These are phyloP conservation scores for Geotrichum europaeum DNA, from an alignment of 1,139 yeast genomes.

Conservation along the genomic window DNA sequence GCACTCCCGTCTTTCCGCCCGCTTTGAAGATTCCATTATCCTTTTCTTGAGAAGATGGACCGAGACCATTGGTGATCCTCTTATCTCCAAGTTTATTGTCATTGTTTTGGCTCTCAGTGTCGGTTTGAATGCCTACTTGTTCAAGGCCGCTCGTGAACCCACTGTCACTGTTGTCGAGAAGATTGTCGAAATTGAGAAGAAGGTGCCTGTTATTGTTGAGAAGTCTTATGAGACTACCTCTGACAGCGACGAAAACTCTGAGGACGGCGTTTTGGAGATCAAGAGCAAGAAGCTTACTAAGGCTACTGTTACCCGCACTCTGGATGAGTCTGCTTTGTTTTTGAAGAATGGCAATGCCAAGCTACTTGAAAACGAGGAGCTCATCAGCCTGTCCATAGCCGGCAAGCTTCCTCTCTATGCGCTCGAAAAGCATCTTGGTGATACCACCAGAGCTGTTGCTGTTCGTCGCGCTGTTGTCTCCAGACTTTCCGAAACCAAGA, in stretches of 20 bases:
- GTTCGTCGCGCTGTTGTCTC: constrained; percentile 92
- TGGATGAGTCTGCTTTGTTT: constrained; percentile 58
- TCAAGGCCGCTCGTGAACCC: constrained; percentile 38
- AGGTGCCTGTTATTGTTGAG: constrained; percentile 31
- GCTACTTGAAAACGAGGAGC: constrained; percentile 63
- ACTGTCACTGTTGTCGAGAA: constrained; percentile 34
- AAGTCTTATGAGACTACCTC: constrained; percentile 21
- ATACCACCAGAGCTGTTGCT: constrained; percentile 84
- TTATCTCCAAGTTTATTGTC: constrained; percentile 72
- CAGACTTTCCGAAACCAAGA: constrained; percentile 72
- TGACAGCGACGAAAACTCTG: constrained; percentile 19
- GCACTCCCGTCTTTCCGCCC: constrained; percentile 58
- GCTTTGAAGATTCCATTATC: constrained; percentile 58
- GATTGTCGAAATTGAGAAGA: constrained; percentile 31
- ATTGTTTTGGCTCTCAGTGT: constrained; percentile 70
- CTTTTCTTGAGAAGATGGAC: constrained; percentile 54
- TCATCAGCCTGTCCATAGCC: constrained; percentile 59
- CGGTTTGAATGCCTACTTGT: constrained; percentile 73
- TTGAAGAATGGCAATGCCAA: constrained; percentile 70
- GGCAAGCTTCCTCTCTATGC: constrained; percentile 91
- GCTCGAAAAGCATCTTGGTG: constrained; percentile 81
- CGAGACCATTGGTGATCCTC: constrained; percentile 71
- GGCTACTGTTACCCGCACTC: constrained; percentile 27
- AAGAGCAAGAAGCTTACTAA: constrained; percentile 19
- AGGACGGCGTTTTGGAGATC: constrained; percentile 21